Evolutionary conservation across 225 moss, liverwort and hornwort species (phyloP).

Genomic region (Asterella californica): DNA sequence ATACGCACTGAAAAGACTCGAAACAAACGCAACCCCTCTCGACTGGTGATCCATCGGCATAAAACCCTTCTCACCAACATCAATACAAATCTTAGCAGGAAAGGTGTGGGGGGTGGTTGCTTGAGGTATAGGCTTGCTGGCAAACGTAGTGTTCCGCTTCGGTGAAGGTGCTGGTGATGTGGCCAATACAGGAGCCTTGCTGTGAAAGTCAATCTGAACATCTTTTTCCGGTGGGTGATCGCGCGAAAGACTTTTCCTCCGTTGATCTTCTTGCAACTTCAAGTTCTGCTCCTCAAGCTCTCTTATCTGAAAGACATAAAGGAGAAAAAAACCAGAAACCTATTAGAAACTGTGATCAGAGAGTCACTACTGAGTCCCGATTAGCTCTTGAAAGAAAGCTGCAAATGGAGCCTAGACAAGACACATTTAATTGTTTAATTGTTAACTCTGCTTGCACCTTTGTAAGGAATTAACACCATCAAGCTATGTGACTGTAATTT

Average conservation of each 20-base stretch:
- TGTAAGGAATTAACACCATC: no score
- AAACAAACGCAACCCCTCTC: slow-evolving; percentile 50
- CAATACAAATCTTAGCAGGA: slow-evolving; percentile 6
- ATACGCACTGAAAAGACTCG: slow-evolving; percentile 72
- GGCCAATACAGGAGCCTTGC: background rate
- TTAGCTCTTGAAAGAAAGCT: background rate
- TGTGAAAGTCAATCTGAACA: background rate
- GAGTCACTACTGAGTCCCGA: background rate
- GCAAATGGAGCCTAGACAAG: background rate
- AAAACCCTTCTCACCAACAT: slow-evolving; percentile 19
- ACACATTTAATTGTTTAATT: background rate
- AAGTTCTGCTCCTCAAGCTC: slow-evolving; percentile 6
- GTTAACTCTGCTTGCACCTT: background rate
- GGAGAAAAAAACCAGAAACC: background rate
- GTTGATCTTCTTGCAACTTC: background rate
- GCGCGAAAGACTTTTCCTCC: background rate
- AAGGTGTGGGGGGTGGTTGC: background rate
- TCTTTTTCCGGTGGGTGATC: background rate
- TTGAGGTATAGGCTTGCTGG: background rate
- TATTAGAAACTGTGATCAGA: background rate
- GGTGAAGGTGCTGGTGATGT: background rate
- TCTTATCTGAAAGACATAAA: background rate
- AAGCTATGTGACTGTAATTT: background rate
- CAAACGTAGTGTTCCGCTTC: background rate
- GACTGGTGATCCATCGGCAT: slow-evolving; percentile 31